Evolutionary conservation across 345 rosid genomes (phyloP).

Genomic region (Citrus medica): DNA sequence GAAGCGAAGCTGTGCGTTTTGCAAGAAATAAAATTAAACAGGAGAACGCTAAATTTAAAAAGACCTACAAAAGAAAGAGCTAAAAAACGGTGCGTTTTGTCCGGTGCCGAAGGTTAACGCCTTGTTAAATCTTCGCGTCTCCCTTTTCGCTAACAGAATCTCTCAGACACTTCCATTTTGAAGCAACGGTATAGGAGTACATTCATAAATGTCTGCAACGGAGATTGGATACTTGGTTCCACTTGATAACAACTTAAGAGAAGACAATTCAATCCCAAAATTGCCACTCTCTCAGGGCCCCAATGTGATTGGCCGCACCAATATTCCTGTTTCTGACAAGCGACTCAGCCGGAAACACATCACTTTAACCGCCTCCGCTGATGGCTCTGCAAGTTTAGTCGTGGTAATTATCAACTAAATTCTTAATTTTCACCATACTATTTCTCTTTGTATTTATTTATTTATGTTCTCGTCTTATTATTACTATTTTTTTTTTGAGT

Average conservation of each 20-base stretch:
- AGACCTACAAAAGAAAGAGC: not conserved
- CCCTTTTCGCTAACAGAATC: not conserved
- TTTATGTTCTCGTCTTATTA: not conserved
- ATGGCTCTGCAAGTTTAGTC: slow-evolving; percentile 52
- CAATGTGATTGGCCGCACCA: slow-evolving; percentile 65
- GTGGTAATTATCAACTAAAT: slow-evolving; percentile 33
- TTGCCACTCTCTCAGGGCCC: slow-evolving; percentile 51
- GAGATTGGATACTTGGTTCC: slow-evolving; percentile 63
- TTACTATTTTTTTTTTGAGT: not conserved
- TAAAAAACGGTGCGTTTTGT: not conserved
- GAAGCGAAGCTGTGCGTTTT: not conserved
- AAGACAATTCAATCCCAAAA: slow-evolving; percentile 48
- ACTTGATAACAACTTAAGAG: slow-evolving; percentile 45
- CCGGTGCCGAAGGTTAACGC: not conserved
- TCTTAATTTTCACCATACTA: not conserved
- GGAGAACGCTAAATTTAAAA: too few relatives aligned
- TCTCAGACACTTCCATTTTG: not conserved
- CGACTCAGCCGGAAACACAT: slow-evolving; percentile 89
- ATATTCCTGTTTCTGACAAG: slow-evolving; percentile 54
- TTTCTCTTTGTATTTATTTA: not conserved
- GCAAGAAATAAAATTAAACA: not conserved
- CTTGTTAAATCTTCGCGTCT: not conserved
- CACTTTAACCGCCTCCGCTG: slow-evolving; percentile 38
- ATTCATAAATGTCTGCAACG: slow-evolving; percentile 4
- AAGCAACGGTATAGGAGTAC: not conserved